Percentiles rank a stretch among this genome's conserved stretches.
Evolutionary conservation across 805 yeast species (phyloP).

Genomic region (Torulaspora indica): DNA sequence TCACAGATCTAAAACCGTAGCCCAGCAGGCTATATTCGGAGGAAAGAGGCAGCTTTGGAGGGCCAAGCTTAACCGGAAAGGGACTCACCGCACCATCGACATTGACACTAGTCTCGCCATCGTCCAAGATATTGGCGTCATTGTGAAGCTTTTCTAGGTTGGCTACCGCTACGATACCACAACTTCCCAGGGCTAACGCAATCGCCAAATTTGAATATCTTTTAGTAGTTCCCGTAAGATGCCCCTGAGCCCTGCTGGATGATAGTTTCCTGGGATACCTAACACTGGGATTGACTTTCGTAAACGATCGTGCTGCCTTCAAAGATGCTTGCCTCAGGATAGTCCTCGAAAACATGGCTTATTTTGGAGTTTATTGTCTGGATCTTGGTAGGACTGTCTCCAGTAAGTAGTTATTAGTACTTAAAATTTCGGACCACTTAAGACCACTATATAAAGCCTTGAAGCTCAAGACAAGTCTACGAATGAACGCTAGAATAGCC

Average conservation of each 20-base stretch:
- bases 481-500: no score
- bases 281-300: background rate
- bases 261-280: background rate
- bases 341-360: background rate
- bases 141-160: conserved; percentile 3
- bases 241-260: background rate
- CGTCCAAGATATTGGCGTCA: conserved; percentile 15
- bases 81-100: conserved; percentile 51
- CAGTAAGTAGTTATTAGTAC: no score
- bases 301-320: background rate
- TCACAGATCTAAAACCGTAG: conserved; percentile 75
- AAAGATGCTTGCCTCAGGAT: background rate
- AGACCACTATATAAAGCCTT: background rate
- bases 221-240: background rate
- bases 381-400: background rate
- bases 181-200: conserved; percentile 5
- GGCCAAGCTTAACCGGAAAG: conserved; percentile 38
- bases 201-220: background rate
- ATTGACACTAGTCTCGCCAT: conserved; percentile 34
- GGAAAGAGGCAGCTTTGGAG: conserved; percentile 27
- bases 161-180: conserved; percentile 5
- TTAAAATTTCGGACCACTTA: background rate
- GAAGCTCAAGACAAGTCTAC: background rate
- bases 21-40: conserved; percentile 59
- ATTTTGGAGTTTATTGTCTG: background rate